A percentile compares a stretch with the other conserved stretches of the same genome.
phyloP scores from a whole-genome alignment of 2,329 filamentous ascomycete genomes.

The Davidsoniella eucalypti region DNA sequence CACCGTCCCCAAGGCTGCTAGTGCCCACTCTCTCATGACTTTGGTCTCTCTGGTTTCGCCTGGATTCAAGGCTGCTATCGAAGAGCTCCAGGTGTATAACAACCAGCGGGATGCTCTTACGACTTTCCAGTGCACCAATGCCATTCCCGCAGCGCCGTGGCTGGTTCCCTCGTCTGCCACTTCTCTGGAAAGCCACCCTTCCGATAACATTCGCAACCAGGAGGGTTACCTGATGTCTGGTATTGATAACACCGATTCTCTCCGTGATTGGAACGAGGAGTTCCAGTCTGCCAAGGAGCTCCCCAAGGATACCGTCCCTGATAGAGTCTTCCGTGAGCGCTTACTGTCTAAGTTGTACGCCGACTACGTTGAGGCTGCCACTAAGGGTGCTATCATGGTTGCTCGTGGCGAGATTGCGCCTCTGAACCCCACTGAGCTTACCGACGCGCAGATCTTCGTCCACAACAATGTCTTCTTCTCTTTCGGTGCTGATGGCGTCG shows the following conservation, averaged over 20 bases:
- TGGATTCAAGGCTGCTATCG: constrained; percentile 63
- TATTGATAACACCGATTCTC: constrained; percentile 81
- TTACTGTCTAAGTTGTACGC: constrained; percentile 91
- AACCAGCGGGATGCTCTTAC: constrained; percentile 73
- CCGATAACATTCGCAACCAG: constrained; percentile 79
- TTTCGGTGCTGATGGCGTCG: constrained; percentile 91
- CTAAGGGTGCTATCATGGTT: constrained; percentile 79
- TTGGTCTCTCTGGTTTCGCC: constrained; percentile 67
- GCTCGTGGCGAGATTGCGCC: constrained; percentile 84
- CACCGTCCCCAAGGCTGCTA: constrained; percentile 57
- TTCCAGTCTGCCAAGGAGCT: constrained; percentile 94
- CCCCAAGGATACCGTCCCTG: constrained; percentile 83
- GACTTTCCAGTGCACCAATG: constrained; percentile 90
- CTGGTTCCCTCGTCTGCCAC: constrained; percentile 56
- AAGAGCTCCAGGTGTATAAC: constrained; percentile 68
- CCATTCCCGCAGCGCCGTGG: constrained; percentile 86
- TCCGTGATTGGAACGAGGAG: constrained; percentile 98
- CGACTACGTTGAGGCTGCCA: constrained; percentile 92
- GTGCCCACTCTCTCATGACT: constrained; percentile 72
- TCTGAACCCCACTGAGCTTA: constrained; percentile 81
- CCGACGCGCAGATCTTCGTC: constrained; percentile 93
- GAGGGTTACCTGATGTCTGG: constrained; percentile 83
- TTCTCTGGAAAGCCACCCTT: constrained; percentile 50
- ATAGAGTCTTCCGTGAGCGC: constrained; percentile 87
- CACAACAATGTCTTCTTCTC: constrained; percentile 99